Conservation (phyloP, 148 eudicot genomes). For the Polygonum maritimum region DNA sequence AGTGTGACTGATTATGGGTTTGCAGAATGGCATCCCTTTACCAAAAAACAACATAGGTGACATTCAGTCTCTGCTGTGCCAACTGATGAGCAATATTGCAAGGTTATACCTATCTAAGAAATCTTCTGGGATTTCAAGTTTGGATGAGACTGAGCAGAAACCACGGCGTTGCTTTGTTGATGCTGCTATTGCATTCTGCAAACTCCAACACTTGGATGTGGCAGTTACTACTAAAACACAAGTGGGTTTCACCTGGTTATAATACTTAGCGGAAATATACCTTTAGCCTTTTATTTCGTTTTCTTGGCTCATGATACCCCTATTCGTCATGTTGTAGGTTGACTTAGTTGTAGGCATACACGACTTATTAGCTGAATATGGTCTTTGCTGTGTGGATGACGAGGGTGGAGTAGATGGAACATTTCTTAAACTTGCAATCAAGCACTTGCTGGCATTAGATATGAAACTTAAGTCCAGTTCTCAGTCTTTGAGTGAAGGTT, state of each 20-base stretch:
- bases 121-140: constrained; percentile 34
- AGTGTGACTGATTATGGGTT: constrained; percentile 17
- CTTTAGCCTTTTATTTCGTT: background rate
- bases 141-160: constrained; percentile 49
- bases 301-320: background rate
- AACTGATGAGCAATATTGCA: constrained; percentile 65
- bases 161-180: constrained; percentile 64
- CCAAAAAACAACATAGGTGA: constrained; percentile 48
- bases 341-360: constrained; percentile 76
- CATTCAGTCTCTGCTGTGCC: constrained; percentile 62
- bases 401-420: constrained; percentile 86
- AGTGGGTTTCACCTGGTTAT: constrained; percentile 31
- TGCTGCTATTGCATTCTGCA: constrained; percentile 74
- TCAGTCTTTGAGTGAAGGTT: constrained; percentile 35
- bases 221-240: constrained; percentile 59
- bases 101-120: constrained; percentile 46
- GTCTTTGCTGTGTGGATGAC: constrained; percentile 74
- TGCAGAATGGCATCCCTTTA: constrained; percentile 41
- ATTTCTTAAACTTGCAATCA: constrained; percentile 90
- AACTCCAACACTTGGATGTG: constrained; percentile 76
- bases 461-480: constrained; percentile 67
- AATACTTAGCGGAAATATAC: background rate
- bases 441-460: constrained; percentile 78
- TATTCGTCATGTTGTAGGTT: constrained; percentile 36
- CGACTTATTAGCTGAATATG: constrained; percentile 93